Evolutionary conservation across 257 asterid genomes (phyloP), one percentile per base, ranked within the genome.

Genomic region (Solanum pimpinellifolium): DNA sequence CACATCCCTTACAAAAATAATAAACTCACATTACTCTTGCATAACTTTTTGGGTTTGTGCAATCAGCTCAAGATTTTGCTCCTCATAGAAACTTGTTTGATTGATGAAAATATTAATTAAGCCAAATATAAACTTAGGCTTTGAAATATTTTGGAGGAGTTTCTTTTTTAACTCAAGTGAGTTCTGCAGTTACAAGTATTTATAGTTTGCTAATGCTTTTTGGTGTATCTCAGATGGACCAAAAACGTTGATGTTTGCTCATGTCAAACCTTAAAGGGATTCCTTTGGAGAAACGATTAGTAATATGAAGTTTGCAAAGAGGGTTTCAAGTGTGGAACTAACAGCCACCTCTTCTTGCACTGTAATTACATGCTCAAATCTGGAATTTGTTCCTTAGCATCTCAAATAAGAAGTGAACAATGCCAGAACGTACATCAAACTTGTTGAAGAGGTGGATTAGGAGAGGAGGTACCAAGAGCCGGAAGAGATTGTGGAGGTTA

Each of bases 181-280:
- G 16, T 35, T 72, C 46, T 37, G 52, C 49, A 74, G 12, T 73
- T 74, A 74, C 31, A 39, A 75, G 35, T 5, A 31, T 35, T 70
- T 9, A 25, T 35, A 39, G 52, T 78, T 35, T 46, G 31, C 83
- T 89, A 80, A 86, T 68, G 31, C 9, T n/a, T 90, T 90, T 87
- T 88, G n/a, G 16, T 52, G 41, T 89, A 39, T 91, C 44, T 83
- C 93, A 96, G 98, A 97, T 66, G 98, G 98, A 78, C 91, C 98
- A 27, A 97, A 97, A 91, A 92, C 94, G 0, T 91, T 97, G 95
- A 94, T 97, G 98, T 90, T 97, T 86, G 98, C 96, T 86, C 98
- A 95, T 83, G 93, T 93, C 88, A 93, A 92, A 87, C 98, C 98
- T 1, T 96, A 95, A 86, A 91, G 89, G 37, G 95, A 93, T 91